phyloP scores from a whole-genome alignment of 2,329 filamentous ascomycete species.

The Penicillium psychrosexuale region DNA sequence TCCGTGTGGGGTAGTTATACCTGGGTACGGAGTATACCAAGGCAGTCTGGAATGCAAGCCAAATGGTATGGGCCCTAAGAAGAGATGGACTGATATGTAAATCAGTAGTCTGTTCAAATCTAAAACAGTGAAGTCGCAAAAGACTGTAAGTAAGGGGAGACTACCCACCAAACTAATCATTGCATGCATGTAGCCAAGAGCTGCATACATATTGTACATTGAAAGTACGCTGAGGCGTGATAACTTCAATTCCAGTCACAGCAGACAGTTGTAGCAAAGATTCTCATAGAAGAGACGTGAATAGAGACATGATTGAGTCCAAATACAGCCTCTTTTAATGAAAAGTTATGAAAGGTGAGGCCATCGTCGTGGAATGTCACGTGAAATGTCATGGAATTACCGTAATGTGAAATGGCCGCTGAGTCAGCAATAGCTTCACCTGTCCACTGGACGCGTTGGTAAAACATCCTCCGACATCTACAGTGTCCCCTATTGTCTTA shows the following conservation, averaged over 20 bases:
- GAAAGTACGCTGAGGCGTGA: neutral
- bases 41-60: neutral
- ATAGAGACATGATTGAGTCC: neutral
- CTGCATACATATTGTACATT: neutral
- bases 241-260: neutral
- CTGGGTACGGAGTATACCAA: neutral
- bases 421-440: constrained; percentile 15
- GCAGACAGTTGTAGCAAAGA: neutral
- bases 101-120: neutral
- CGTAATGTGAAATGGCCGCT: constrained; percentile 10
- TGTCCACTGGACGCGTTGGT: constrained; percentile 3
- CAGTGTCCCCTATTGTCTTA: neutral
- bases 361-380: neutral
- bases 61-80: neutral
- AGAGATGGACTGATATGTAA: neutral
- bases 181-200: neutral
- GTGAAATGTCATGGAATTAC: neutral
- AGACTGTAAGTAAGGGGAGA: neutral
- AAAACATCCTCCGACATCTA: constrained; percentile 15
- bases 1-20: constrained; percentile 8
- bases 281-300: neutral
- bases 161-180: neutral
- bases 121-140: neutral
- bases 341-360: neutral
- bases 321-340: neutral